These are phyloP conservation scores for Arabidopsis lyrata DNA, from an alignment of 441 rosid species.

Conservation along the genomic window DNA sequence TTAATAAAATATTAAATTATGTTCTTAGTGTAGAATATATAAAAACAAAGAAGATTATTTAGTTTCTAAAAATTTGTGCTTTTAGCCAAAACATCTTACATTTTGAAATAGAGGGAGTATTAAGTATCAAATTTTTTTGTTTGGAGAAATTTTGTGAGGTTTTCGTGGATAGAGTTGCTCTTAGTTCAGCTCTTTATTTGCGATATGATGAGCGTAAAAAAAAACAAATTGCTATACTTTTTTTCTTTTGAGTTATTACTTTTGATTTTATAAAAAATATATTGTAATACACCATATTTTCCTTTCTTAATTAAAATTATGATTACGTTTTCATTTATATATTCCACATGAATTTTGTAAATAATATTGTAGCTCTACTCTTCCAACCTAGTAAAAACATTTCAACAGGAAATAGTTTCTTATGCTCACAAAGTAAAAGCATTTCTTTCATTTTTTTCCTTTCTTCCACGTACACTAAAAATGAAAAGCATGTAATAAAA, in stretches of 20 bases:
- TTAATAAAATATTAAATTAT: too few species aligned
- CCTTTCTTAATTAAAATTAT: neutral
- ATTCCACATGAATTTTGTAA: neutral
- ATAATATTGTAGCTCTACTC: neutral
- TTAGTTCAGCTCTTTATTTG: neutral
- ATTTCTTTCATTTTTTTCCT: too few species aligned
- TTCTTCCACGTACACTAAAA: neutral
- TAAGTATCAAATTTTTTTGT: too few species aligned
- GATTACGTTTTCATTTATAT: neutral
- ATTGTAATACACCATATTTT: neutral
- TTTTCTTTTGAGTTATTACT: neutral
- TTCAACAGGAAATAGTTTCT: neutral
- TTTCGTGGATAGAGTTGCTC: too few species aligned
- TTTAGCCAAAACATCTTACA: too few species aligned
- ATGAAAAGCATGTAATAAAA: conserved; percentile 25
- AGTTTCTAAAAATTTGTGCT: too few species aligned
- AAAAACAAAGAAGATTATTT: too few species aligned
- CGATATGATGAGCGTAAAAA: too few species aligned
- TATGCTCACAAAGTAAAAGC: too few species aligned
- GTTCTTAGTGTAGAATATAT: too few species aligned
- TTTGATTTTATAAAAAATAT: neutral
- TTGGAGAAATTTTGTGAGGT: too few species aligned
- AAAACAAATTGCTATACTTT: neutral
- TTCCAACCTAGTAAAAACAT: neutral
- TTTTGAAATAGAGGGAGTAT: too few species aligned